Percentiles rank a stretch among this genome's conserved stretches.
These are phyloP conservation scores for Thuja plicata DNA, from an alignment of 83 land plant species.

Conservation along the genomic window DNA sequence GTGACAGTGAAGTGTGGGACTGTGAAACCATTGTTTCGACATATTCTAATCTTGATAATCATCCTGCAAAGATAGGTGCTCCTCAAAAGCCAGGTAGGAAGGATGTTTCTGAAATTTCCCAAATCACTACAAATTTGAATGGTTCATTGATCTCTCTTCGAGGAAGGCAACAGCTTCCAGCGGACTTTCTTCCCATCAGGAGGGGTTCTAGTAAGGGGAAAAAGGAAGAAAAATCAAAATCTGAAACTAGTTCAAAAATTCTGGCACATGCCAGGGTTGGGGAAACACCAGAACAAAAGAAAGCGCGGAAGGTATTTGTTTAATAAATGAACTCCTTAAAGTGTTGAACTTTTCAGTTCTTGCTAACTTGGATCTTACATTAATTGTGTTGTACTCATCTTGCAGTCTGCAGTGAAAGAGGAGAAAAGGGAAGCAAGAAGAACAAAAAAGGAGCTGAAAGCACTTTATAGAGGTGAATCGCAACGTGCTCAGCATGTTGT, in stretches of 20 bases:
- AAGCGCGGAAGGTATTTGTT: slow-evolving; percentile 76
- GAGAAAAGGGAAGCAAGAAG: slow-evolving; percentile 72
- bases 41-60: slow-evolving; percentile 90
- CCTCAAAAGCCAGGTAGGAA: slow-evolving; percentile 46
- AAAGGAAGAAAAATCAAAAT: slow-evolving; percentile 5
- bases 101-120: slow-evolving; percentile 33
- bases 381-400: slow-evolving; percentile 1
- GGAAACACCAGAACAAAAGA: slow-evolving; percentile 84
- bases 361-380: neutral
- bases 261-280: slow-evolving; percentile 17
- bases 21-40: slow-evolving; percentile 93
- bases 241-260: slow-evolving; percentile 21
- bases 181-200: slow-evolving; percentile 56
- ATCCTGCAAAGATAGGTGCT: slow-evolving; percentile 81
- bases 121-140: slow-evolving; percentile 21
- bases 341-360: neutral
- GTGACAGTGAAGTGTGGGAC: slow-evolving; percentile 86
- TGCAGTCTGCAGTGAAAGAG: slow-evolving; percentile 75
- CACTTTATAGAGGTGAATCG: slow-evolving; percentile 61
- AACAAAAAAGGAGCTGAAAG: slow-evolving; percentile 72
- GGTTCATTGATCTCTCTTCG: slow-evolving; percentile 55
- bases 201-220: slow-evolving; percentile 22
- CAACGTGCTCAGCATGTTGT: slow-evolving; percentile 78
- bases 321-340: neutral
- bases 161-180: slow-evolving; percentile 81